phyloP scores from a whole-genome alignment of 1,284 basidiomycete genomes.

The Cutaneotrichosporon sp. region DNA sequence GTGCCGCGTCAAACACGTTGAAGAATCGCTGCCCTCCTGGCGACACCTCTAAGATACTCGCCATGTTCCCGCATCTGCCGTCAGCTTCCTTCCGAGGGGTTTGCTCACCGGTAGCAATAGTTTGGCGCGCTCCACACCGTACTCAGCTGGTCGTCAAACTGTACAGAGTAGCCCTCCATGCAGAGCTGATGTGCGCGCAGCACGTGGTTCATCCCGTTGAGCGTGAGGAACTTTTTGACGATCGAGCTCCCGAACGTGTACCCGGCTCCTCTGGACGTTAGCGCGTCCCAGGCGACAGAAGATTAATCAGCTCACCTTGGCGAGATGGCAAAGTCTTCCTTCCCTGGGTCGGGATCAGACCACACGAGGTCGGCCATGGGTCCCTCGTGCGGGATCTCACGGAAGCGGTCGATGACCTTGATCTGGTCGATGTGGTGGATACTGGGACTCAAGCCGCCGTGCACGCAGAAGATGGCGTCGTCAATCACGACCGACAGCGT shows the following conservation, averaged over 20 bases:
- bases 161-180: conserved; percentile 96
- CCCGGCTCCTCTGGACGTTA: conserved; percentile 76
- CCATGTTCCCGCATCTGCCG: conserved; percentile 92
- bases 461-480: conserved; percentile 98
- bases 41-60: conserved; percentile 92
- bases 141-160: conserved; percentile 91
- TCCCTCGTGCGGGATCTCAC: conserved; percentile 99
- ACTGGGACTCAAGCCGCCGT: conserved; percentile 95
- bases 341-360: conserved; percentile 99
- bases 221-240: conserved; percentile 93
- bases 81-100: neutral
- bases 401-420: conserved; percentile 97
- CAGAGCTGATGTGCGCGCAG: conserved; percentile 97
- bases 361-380: conserved; percentile 99
- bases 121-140: conserved; percentile 99
- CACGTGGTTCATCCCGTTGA: conserved; percentile 96
- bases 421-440: conserved; percentile 99
- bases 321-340: conserved; percentile 98
- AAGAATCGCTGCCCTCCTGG: conserved; percentile 88
- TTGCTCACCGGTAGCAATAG: conserved; percentile 67
- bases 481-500: conserved; percentile 98
- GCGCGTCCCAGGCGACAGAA: neutral
- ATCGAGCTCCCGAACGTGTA: conserved; percentile 99
- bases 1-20: conserved; percentile 95
- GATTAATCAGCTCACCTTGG: conserved; percentile 64